Evolutionary conservation across 768 basidiomycete species (phyloP), one percentile per base, ranked within the genome.

Genomic region (Boletus pseudopeckii): DNA sequence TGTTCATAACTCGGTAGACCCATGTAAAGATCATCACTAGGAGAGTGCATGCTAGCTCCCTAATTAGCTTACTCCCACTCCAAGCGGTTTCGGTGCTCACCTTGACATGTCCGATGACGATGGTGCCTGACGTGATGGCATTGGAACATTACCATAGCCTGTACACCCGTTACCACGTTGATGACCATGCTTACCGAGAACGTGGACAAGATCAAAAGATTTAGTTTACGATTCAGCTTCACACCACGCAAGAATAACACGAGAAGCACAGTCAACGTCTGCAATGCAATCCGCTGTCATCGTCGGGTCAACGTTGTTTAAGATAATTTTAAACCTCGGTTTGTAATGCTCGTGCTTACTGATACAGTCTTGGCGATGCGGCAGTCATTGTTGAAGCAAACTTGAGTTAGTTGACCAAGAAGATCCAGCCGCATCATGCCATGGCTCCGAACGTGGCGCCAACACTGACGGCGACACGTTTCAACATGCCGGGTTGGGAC

Each of bases 181-280:
- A 22, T 51, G 24, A 37, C 18, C 36, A 38, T 52, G 28, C 17
- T 51, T 9, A 26, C 48, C 7, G 36, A 52, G 34, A 38, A 52
- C 5, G 20, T 13, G 17, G 50, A 49, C 15, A 22, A 8, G 18
- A 52, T 18, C 22, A 50, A 26, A n/a, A 26, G 0, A 6, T 28
- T 51, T 34, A 17, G 20, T 38, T 52, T 20, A 24, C 37, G 28
- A 26, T 11, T 38, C 28, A 52, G 28, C 20, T 18, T 53, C 52
- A 53, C 22, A 26, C 24, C 22, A 26, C 30, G 48, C 47, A 52
- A 51, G 20, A 50, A 49, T 18, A 52, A 20, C 38, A 52, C 36
- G 18, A 47, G 50, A 37, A 51, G 50, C 4, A 26, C 47, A 2
- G 47, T 52, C 37, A 51, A 38, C 22, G n/a, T 50, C 48, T 17